Evolutionary conservation across 495 filamentous ascomycete genomes (phyloP).

Genomic region (Penicillium maclennaniae): DNA sequence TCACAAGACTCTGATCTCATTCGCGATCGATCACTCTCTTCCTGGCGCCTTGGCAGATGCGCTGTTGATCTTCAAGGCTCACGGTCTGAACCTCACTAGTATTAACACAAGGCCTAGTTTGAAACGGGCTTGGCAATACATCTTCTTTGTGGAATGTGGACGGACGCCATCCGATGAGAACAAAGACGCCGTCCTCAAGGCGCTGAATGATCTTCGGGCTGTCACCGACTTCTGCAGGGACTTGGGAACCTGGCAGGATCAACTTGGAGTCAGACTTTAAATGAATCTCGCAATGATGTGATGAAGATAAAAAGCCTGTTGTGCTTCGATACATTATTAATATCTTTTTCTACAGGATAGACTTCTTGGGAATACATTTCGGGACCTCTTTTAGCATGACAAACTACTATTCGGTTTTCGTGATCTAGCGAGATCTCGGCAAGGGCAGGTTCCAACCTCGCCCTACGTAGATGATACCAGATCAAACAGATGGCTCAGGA

Average conservation of each 20-base stretch:
- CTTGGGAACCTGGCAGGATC: conserved; percentile 44
- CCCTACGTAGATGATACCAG: background rate
- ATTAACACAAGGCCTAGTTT: conserved; percentile 84
- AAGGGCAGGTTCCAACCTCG: background rate
- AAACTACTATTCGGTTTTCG: background rate
- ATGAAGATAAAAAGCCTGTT: conserved; percentile 8
- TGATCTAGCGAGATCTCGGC: background rate
- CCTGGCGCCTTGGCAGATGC: conserved; percentile 80
- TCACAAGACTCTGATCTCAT: conserved; percentile 73
- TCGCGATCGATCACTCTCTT: conserved; percentile 71
- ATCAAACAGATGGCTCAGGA: background rate
- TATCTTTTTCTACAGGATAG: background rate
- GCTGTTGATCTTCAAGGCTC: conserved; percentile 68
- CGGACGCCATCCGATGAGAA: conserved; percentile 34
- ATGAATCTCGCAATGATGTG: conserved; percentile 7
- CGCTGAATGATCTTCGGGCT: conserved; percentile 24
- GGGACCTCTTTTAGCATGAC: background rate
- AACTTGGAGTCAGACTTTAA: conserved; percentile 14
- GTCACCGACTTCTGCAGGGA: conserved; percentile 38
- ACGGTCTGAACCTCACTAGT: conserved; percentile 78
- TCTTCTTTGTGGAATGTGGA: conserved; percentile 91
- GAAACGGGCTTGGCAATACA: conserved; percentile 76
- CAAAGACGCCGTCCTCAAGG: conserved; percentile 25
- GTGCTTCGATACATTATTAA: background rate
- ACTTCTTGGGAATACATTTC: background rate